Evolutionary conservation across 352 stramenopile genomes (phyloP).

Genomic region (Phytopythium helicoides): DNA sequence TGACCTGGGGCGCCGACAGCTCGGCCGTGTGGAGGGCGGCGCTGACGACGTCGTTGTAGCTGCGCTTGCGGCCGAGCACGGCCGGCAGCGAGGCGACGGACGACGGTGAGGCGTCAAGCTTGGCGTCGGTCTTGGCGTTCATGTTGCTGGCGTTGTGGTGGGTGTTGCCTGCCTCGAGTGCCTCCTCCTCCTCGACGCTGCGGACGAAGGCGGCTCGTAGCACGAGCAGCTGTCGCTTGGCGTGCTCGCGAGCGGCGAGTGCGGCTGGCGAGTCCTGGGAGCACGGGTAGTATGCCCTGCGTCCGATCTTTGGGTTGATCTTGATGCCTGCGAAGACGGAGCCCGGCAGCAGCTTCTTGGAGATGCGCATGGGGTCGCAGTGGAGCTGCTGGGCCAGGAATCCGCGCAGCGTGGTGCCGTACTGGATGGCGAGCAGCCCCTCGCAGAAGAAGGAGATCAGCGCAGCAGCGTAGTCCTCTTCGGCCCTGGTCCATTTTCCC

Average conservation of each 20-base stretch:
- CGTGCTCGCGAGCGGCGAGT: slow-evolving; percentile 33
- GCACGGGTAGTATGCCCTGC: slow-evolving; percentile 66
- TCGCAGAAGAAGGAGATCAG: slow-evolving; percentile 73
- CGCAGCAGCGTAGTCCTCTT: slow-evolving; percentile 62
- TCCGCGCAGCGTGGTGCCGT: slow-evolving; percentile 67
- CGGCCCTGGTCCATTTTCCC: slow-evolving; percentile 69
- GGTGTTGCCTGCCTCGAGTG: slow-evolving; percentile 5
- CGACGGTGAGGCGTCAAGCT: slow-evolving; percentile 5
- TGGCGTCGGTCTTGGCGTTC: background rate
- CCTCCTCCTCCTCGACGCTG: slow-evolving; percentile 61
- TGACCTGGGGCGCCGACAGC: slow-evolving; percentile 29
- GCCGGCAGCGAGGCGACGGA: slow-evolving; percentile 5
- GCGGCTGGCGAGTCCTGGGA: slow-evolving; percentile 42
- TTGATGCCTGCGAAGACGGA: slow-evolving; percentile 60
- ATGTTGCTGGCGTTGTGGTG: slow-evolving; percentile 3
- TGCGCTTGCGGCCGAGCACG: slow-evolving; percentile 26
- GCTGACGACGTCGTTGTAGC: slow-evolving; percentile 37
- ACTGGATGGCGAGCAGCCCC: slow-evolving; percentile 62
- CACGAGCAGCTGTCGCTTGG: slow-evolving; percentile 31
- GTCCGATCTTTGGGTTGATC: slow-evolving; percentile 73
- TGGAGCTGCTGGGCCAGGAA: slow-evolving; percentile 70
- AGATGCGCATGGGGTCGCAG: slow-evolving; percentile 78
- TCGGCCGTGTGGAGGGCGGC: slow-evolving; percentile 19
- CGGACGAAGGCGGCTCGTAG: slow-evolving; percentile 49
- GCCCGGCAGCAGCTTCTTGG: slow-evolving; percentile 71